These are phyloP conservation scores for Fusarium agapanthi DNA, from an alignment of 2,329 filamentous ascomycete genomes.

Conservation along the genomic window DNA sequence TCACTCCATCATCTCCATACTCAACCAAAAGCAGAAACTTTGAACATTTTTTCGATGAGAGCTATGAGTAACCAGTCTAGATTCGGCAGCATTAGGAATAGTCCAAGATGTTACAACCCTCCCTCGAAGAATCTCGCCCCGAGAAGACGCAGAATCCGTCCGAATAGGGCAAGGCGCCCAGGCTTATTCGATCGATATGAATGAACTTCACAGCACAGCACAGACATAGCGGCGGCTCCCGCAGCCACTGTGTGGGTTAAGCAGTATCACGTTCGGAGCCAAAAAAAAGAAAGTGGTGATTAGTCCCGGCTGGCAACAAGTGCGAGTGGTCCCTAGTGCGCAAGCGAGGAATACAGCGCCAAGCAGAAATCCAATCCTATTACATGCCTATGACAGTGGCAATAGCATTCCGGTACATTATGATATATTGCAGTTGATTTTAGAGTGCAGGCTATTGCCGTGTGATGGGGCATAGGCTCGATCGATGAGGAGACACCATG, in stretches of 20 bases:
- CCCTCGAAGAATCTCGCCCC: background rate
- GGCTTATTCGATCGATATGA: background rate
- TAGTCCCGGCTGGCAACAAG: background rate
- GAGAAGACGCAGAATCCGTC: background rate
- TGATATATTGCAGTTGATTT: background rate
- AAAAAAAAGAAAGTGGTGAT: background rate
- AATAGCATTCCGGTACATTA: background rate
- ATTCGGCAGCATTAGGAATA: background rate
- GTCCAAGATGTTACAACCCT: background rate
- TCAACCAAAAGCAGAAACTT: background rate
- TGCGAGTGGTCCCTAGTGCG: background rate
- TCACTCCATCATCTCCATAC: background rate
- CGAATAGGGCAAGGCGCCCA: background rate
- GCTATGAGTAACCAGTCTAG: background rate
- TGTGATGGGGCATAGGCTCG: background rate
- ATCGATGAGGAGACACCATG: background rate
- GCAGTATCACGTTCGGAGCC: background rate
- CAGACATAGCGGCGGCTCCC: background rate
- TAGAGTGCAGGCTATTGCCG: background rate
- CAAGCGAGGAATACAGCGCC: background rate
- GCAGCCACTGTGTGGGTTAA: background rate
- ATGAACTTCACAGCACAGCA: background rate
- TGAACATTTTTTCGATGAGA: background rate
- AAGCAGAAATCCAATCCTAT: background rate
- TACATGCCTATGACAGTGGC: background rate